Evolutionary conservation across 345 rosid species (phyloP), one percentile per base, ranked within the genome.

Genomic region (Eutrema heterophyllum): DNA sequence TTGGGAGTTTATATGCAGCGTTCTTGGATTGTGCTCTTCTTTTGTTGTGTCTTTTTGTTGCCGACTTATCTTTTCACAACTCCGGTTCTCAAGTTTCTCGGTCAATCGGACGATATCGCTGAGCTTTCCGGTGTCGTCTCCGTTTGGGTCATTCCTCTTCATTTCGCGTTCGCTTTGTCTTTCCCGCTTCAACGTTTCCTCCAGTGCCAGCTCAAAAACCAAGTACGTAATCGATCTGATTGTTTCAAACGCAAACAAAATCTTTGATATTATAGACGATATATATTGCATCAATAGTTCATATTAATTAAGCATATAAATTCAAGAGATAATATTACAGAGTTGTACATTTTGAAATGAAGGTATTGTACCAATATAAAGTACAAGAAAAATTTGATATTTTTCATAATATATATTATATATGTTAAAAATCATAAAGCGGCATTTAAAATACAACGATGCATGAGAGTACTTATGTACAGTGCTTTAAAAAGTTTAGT

Each of bases 1-100:
- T 59, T 89, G 33, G 95, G 95, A 18, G 77, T 87, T 0, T 89
- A 89, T 77, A 71, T 85, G 87, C 95, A 89, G 36, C 81, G 92
- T 29, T 84, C 95, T 44, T 89, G 90, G 87, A 87, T 87, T n/a
- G 86, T 85, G 5, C 70, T 87, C 1, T 71, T 78, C 75, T 27
- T 75, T 33, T 81, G 84, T 21, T 85, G 89, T 54, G 56, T 84
- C 72, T 38, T 89, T 18, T 41, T 85, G 1, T 52, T 89, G 3
- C 91, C 91, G 0, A 51, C 79, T 10, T 87, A 89, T 74, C 74
- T 84, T 26, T 84, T 78, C 43, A 83, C 95, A 6, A 63, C 85
- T 16, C 91, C 88, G 9, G 26, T 87, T 27, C 69, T 89, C 9
- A 89, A 87, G 67, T 43, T 55, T 6, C n/a, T 89, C 1, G 92